phyloP scores from a whole-genome alignment of 1,284 basidiomycete genomes.

The Malassezia dermatis region DNA sequence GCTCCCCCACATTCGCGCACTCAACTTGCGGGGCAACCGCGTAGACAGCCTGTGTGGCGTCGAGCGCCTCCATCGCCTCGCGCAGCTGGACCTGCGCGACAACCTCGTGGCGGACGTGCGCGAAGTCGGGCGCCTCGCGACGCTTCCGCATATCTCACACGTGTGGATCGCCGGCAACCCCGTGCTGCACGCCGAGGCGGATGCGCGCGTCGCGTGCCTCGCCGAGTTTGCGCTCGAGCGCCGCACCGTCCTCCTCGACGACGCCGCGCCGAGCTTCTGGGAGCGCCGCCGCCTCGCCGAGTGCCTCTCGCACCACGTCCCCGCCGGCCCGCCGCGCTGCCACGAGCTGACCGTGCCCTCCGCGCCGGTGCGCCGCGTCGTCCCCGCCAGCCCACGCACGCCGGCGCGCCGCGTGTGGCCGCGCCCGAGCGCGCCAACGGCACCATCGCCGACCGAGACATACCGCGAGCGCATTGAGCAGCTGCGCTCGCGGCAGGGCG shows the following conservation, averaged over 20 bases:
- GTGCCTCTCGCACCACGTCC: neutral
- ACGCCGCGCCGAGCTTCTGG: conserved; percentile 61
- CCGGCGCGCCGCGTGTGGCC: neutral
- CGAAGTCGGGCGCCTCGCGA: conserved; percentile 73
- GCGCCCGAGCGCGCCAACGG: neutral
- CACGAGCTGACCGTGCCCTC: conserved; percentile 1
- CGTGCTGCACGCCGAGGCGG: conserved; percentile 34
- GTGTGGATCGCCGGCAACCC: conserved; percentile 39
- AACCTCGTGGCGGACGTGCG: conserved; percentile 72
- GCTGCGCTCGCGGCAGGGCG: conserved; percentile 37
- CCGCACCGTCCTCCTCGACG: conserved; percentile 58
- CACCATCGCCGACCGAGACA: conserved; percentile 8
- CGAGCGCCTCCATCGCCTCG: conserved; percentile 70
- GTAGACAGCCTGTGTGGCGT: conserved; percentile 86
- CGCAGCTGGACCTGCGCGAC: conserved; percentile 72
- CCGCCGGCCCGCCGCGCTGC: neutral
- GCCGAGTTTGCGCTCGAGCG: conserved; percentile 72
- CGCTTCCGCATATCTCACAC: conserved; percentile 58
- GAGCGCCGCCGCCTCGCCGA: conserved; percentile 56
- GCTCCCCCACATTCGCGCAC: conserved; percentile 24
- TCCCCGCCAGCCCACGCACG: neutral
- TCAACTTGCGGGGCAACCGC: conserved; percentile 56
- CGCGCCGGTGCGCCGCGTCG: conserved; percentile 9
- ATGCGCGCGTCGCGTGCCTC: conserved; percentile 67
- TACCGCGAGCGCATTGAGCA: conserved; percentile 35